Percentiles rank a stretch among this genome's conserved stretches.
These are phyloP conservation scores for Parachaetomium inaequale DNA, from an alignment of 495 filamentous ascomycete genomes.

Conservation along the genomic window DNA sequence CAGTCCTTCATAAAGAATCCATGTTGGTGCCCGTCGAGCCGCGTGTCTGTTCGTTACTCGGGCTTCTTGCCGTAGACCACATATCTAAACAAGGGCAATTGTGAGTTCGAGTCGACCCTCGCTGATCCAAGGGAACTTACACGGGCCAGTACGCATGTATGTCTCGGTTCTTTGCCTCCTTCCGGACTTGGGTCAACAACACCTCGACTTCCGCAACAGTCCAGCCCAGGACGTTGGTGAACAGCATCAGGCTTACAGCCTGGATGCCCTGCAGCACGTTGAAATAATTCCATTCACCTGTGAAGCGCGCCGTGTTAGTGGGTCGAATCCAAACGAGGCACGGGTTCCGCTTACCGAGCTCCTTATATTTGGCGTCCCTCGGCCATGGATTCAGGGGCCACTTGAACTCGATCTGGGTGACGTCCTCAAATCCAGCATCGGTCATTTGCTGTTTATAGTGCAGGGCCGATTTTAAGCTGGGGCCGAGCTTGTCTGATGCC, in stretches of 20 bases:
- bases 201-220: conserved; percentile 10
- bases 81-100: neutral
- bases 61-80: neutral
- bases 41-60: too few species aligned
- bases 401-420: conserved; percentile 16
- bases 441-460: conserved; percentile 12
- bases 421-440: conserved; percentile 24
- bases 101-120: neutral
- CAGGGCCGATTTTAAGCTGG: neutral
- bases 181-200: conserved; percentile 18
- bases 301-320: neutral
- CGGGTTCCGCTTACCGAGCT: conserved; percentile 3
- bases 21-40: neutral
- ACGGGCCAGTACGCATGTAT: conserved; percentile 26
- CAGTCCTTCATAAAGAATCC: neutral
- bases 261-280: conserved; percentile 18
- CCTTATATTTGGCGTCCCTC: conserved; percentile 24
- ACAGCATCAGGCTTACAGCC: conserved; percentile 18
- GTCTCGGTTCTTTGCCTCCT: conserved; percentile 21
- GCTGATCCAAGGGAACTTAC: neutral
- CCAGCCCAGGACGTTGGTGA: conserved; percentile 26
- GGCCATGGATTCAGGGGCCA: conserved; percentile 24
- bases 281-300: conserved; percentile 16
- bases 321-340: neutral
- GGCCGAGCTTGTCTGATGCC: conserved; percentile 11